Evolutionary conservation across 768 basidiomycete species (phyloP), one percentile per base, ranked within the genome.

Genomic region (Mycena sanguinolenta): DNA sequence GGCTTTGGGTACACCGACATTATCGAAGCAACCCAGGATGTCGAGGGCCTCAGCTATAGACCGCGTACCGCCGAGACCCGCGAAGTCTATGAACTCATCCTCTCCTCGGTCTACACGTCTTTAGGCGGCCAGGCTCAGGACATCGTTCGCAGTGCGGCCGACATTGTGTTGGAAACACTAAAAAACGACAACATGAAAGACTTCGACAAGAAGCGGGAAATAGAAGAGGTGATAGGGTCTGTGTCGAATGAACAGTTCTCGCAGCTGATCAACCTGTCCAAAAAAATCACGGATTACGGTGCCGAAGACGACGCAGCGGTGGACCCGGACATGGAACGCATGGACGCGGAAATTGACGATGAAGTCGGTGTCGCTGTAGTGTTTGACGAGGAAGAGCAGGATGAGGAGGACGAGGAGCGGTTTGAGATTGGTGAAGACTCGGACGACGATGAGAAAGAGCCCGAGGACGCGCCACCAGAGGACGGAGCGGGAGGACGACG

Each of bases 311-410:
- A 94, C 79, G 79, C 85, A 21, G 87, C 90, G 81, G 90, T 81
- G 0, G 95, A 96, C 76, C 92, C 92, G 0, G 95, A 95, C 73
- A 85, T 87, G 81, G 95, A 95, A 77, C 84, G 87, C 55, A 91
- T 92, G 79, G 95, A 94, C 66, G 94, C 90, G 3, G 95, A 93
- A 80, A 96, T 98, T 75, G 97, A 98, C 73, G 96, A 96, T 68
- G 96, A 97, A 75, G 91, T 94, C 52, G 97, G 97, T n/a, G 97
- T 99, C 1, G 97, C 97, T 0, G 97, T 99, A 10, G 92, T 98
- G 7, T 98, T 99, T 68, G 97, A 98, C 73, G 97, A 98, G 77
- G 98, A 99, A 67, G 97, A 98, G 73, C 91, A 95, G 75, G 96
- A 98, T 27, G 95, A 94, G 5, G 96, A 97, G 2, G 95, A 97